Evolutionary conservation across 2,329 filamentous ascomycete species (phyloP).

Genomic region (Aspergillus sojae): DNA sequence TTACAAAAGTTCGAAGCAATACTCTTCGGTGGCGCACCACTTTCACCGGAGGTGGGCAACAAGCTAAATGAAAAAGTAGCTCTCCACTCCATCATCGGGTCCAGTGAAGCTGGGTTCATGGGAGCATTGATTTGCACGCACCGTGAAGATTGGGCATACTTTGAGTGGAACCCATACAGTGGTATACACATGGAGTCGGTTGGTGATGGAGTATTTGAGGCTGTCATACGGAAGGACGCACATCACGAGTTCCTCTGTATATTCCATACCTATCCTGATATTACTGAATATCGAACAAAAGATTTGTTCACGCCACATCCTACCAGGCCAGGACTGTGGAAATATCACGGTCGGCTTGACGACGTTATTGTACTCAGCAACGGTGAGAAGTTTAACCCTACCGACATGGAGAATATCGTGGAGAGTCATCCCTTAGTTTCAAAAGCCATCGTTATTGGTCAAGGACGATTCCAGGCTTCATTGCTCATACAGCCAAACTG

Average conservation of each 20-base stretch:
- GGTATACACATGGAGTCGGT: slow-evolving; percentile 7
- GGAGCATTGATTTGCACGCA: slow-evolving; percentile 13
- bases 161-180: slow-evolving; percentile 26
- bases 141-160: slow-evolving; percentile 24
- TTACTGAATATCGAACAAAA: slow-evolving; percentile 21
- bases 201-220: slow-evolving; percentile 21
- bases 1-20: background rate
- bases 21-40: background rate
- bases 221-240: slow-evolving; percentile 18
- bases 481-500: slow-evolving; percentile 40
- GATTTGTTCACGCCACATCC: slow-evolving; percentile 43
- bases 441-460: slow-evolving; percentile 36
- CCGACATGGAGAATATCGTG: slow-evolving; percentile 39
- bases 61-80: background rate
- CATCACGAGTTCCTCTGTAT: slow-evolving; percentile 9
- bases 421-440: slow-evolving; percentile 32
- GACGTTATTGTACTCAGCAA: slow-evolving; percentile 47
- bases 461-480: slow-evolving; percentile 35
- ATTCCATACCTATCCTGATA: slow-evolving; percentile 25
- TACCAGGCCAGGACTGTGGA: slow-evolving; percentile 24
- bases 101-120: slow-evolving; percentile 14
- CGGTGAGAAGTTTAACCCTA: slow-evolving; percentile 49
- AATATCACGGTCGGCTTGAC: slow-evolving; percentile 27
- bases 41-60: background rate
- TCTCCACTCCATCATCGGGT: background rate